Percentiles rank a stretch among this genome's conserved stretches.
These are phyloP conservation scores for Zymoseptoria brevis DNA, from an alignment of 2,329 filamentous ascomycete genomes.

Conservation along the genomic window DNA sequence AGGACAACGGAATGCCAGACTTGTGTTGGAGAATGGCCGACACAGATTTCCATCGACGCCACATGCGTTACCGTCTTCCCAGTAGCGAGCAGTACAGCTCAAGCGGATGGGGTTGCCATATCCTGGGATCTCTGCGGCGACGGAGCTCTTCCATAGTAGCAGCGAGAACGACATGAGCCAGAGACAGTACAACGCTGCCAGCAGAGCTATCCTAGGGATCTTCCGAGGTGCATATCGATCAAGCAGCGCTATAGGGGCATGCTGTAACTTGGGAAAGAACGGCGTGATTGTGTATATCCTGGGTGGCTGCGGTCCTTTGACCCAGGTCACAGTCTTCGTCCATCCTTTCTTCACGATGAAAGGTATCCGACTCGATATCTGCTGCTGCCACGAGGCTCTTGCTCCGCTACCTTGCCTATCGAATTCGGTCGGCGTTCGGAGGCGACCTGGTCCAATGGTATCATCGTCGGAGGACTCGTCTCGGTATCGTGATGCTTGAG, in stretches of 20 bases:
- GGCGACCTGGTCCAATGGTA: conserved; percentile 18
- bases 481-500: conserved; percentile 11
- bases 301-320: conserved; percentile 42
- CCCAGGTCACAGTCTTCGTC: conserved; percentile 36
- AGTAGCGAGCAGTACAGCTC: conserved; percentile 61
- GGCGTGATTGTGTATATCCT: conserved; percentile 42
- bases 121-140: conserved; percentile 53
- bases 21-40: conserved; percentile 62
- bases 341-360: conserved; percentile 25
- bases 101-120: conserved; percentile 61
- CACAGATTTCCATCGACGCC: conserved; percentile 68
- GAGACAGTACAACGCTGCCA: conserved; percentile 52
- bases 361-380: conserved; percentile 21
- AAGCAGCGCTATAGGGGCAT: conserved; percentile 56
- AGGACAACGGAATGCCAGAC: conserved; percentile 67
- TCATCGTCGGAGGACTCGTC: conserved; percentile 27
- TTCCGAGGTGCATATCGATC: conserved; percentile 54
- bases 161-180: conserved; percentile 66
- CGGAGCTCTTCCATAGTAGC: conserved; percentile 57
- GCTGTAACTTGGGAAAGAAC: conserved; percentile 59
- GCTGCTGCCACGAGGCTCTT: conserved; percentile 18
- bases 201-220: conserved; percentile 51
- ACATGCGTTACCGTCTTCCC: conserved; percentile 62
- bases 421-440: conserved; percentile 21
- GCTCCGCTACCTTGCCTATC: conserved; percentile 15